Evolutionary conservation across 192 early-diverging fungal species (phyloP).

Genomic region (Podila verticillata): DNA sequence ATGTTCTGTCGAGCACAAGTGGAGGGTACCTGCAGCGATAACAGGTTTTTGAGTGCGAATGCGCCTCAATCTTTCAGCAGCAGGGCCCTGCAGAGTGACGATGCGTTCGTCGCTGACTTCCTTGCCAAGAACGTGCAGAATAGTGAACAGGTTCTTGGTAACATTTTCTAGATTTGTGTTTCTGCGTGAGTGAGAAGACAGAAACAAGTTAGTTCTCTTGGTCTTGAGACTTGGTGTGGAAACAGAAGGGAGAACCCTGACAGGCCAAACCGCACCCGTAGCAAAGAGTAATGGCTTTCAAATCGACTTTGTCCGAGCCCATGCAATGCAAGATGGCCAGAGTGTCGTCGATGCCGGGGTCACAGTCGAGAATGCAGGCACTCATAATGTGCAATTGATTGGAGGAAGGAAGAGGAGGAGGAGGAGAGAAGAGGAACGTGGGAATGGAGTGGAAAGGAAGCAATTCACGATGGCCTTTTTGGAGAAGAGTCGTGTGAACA

Average conservation of each 20-base stretch:
- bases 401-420: not conserved
- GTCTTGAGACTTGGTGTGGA: not conserved
- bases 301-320: constrained; percentile 54
- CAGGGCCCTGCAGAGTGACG: constrained; percentile 8
- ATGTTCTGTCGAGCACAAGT: not conserved
- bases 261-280: constrained; percentile 34
- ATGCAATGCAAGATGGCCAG: constrained; percentile 58
- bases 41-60: constrained; percentile 39
- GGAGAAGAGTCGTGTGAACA: no score
- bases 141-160: constrained; percentile 54
- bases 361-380: constrained; percentile 48
- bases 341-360: constrained; percentile 60
- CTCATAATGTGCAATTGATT: not conserved
- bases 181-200: not conserved
- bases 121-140: constrained; percentile 54
- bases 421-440: not conserved
- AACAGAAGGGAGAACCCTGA: not conserved
- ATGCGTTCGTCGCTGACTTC: constrained; percentile 25
- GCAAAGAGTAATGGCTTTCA: constrained; percentile 56
- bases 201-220: no score
- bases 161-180: constrained; percentile 51
- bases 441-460: no score
- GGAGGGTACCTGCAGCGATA: constrained; percentile 52
- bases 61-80: constrained; percentile 20
- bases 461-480: no score